Evolutionary conservation across 2,329 filamentous ascomycete species (phyloP).

Genomic region (Leptographium lundbergii): DNA sequence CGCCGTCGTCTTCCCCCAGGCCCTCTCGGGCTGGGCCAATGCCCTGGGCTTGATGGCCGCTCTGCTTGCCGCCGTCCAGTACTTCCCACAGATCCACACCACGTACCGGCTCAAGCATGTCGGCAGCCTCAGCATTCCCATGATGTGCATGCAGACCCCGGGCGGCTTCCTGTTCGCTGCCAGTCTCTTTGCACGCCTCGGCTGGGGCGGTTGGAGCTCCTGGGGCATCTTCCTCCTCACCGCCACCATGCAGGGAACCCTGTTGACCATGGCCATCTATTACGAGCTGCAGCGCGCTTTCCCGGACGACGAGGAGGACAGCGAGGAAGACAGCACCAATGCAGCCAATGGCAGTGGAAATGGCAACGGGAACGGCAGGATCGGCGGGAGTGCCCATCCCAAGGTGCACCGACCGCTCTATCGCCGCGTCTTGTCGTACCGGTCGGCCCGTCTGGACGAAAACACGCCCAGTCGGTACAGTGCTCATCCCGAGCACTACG

Average conservation of each 20-base stretch:
- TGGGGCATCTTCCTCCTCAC: constrained; percentile 90
- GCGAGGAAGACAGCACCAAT: constrained; percentile 2
- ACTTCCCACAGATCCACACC: constrained; percentile 88
- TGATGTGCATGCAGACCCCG: constrained; percentile 97
- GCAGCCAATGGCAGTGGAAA: constrained; percentile 6
- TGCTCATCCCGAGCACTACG: constrained; percentile 38
- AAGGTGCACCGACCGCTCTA: constrained; percentile 20
- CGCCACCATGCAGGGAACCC: constrained; percentile 67
- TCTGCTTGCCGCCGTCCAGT: constrained; percentile 72
- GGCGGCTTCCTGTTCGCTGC: constrained; percentile 82
- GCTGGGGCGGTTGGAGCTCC: constrained; percentile 79
- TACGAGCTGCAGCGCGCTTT: constrained; percentile 45
- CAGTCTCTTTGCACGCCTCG: constrained; percentile 69
- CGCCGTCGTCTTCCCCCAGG: constrained; percentile 45
- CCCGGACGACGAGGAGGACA: neutral
- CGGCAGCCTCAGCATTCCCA: constrained; percentile 84
- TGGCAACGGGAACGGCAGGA: neutral
- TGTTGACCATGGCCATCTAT: constrained; percentile 68
- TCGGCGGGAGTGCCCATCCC: constrained; percentile 3
- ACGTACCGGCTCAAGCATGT: constrained; percentile 78
- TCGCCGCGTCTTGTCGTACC: constrained; percentile 29
- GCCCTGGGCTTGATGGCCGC: constrained; percentile 70
- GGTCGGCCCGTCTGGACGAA: constrained; percentile 32
- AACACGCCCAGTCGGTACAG: constrained; percentile 37
- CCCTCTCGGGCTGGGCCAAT: constrained; percentile 72